Conservation (phyloP, 2,329 filamentous ascomycete genomes). For the Fusarium avenaceum region DNA sequence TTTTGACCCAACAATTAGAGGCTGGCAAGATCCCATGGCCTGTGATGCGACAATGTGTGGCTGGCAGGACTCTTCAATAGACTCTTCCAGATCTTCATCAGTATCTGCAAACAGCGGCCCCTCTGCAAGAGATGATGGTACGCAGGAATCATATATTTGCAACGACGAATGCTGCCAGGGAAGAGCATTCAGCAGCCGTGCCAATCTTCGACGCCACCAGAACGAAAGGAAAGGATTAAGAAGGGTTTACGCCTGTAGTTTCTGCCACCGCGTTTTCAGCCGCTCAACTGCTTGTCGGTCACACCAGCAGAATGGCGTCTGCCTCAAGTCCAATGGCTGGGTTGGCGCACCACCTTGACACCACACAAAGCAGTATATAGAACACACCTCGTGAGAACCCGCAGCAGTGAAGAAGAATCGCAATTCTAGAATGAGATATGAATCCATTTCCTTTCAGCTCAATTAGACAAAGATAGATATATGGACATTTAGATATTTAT, state of each 20-base stretch:
- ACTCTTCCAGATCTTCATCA: conserved; percentile 4
- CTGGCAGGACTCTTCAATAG: not conserved
- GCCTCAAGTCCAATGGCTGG: conserved; percentile 3
- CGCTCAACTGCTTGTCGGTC: conserved; percentile 9
- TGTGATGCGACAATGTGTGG: not conserved
- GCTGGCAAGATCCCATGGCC: not conserved
- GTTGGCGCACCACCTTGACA: not conserved
- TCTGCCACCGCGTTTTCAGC: conserved; percentile 6
- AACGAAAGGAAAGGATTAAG: conserved; percentile 6
- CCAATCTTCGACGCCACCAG: conserved; percentile 12
- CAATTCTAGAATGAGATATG: not conserved
- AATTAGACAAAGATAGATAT: not conserved
- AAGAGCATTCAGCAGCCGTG: conserved; percentile 10
- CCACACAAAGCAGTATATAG: not conserved
- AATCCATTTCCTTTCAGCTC: not conserved
- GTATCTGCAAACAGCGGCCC: not conserved
- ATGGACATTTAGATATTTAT: conserved; percentile 2
- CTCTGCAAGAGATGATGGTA: not conserved
- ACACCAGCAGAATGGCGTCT: conserved; percentile 11
- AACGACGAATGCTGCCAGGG: conserved; percentile 12
- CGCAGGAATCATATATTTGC: conserved; percentile 1
- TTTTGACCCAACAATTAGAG: not conserved
- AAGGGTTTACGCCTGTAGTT: conserved; percentile 4
- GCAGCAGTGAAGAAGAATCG: not conserved
- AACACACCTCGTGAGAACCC: not conserved